Base-by-base conservation (phyloP, 352 stramenopile species). In the Phytophthora pistaciae region DNA sequence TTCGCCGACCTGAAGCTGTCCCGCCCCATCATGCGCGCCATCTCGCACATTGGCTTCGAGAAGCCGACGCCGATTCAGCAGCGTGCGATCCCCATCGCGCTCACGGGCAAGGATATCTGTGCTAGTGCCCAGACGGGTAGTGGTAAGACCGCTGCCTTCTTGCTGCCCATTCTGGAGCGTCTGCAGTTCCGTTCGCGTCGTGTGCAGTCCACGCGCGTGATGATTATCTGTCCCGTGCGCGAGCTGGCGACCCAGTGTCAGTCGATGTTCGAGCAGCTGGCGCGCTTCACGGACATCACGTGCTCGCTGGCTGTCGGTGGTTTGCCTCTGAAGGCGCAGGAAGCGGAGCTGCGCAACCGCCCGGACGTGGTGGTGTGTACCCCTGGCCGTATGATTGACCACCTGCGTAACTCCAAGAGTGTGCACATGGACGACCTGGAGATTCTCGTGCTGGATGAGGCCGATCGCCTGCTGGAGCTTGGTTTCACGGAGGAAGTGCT, bases 361-460 rank as follows among this genome's bases (percentile, higher is more conserved):
- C 98, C 98, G 5, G 98, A 99, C 73, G 91, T 99, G 33, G 95
- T 99, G 42, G 96, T 99, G 48, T 99, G 96, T 72, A 99, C 98
- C 23, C 98, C 98, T 29, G 98, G 98, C 38, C 93, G 98, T 65
- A 97, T 99, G 82, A 91, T 99, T 60, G 98, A 99, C 79, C 97
- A 99, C 75, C 74, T 99, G 58, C 95, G 93, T 64, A 99, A 99
- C 83, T 98, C 95, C 1, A 89, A 92, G 74, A 97, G 91, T 64
- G 96, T 99, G 40, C 91, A 99, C 72, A 91, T 99, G 78, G 97
- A 99, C 74, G 97, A 99, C 71, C 78, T 99, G 10, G 97, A 99
- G 77, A 99, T 99, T 58, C 77, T 99, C 25, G 96, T 99, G 40
- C 76, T 97, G 53, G 91, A 97, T 63, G 91, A 97, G 85, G 91